Percentiles rank a stretch among this genome's conserved stretches.
Conservation (phyloP, 225 moss, liverwort and hornwort species). For the Rhytidiadelphus loreus region DNA sequence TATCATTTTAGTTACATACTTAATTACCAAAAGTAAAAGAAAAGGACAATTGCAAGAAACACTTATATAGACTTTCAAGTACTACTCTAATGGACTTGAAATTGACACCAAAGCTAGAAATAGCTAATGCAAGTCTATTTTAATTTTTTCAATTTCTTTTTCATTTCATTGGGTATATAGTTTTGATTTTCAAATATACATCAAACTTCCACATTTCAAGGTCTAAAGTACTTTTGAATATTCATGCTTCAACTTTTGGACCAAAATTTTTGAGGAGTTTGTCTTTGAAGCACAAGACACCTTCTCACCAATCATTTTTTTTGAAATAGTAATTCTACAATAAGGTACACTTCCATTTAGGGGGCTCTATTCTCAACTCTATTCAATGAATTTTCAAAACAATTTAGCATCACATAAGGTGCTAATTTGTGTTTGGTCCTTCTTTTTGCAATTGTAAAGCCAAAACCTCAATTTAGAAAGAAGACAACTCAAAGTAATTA, state of each 20-base stretch:
- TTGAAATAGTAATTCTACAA: neutral
- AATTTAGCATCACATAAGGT: neutral
- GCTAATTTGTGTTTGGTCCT: neutral
- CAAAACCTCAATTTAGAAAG: neutral
- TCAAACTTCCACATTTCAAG: neutral
- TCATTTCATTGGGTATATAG: neutral
- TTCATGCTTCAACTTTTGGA: fast-evolving
- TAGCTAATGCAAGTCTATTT: neutral
- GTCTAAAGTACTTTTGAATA: too few relatives aligned
- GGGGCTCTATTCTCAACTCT: too few relatives aligned
- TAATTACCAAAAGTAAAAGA: neutral
- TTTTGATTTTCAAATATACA: neutral
- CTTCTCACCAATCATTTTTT: neutral
- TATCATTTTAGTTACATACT: neutral
- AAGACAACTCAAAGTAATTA: neutral
- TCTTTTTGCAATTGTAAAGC: neutral
- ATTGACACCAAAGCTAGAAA: neutral
- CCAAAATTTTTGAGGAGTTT: neutral
- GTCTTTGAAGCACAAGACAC: neutral
- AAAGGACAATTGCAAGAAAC: too few relatives aligned
- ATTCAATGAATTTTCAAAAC: neutral
- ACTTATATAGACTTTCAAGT: neutral
- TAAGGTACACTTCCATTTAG: too few relatives aligned
- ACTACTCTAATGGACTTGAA: fast-evolving
- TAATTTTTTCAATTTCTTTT: neutral